Base-by-base conservation (phyloP, 306 rosid species). In the Benincasa hispida region DNA sequence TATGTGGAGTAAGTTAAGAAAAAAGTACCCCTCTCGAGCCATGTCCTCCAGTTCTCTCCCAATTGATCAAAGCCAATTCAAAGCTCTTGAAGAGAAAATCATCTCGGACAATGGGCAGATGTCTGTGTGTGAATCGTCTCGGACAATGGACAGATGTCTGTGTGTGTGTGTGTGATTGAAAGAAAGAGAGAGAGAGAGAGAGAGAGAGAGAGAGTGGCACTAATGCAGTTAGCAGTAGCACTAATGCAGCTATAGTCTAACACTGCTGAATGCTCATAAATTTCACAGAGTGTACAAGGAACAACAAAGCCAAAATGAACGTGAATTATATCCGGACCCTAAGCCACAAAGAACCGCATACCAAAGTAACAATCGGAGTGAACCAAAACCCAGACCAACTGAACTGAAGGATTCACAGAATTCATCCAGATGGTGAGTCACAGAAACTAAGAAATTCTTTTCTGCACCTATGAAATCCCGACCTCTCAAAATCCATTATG, bases 401-500 rank as follows among this genome's bases (percentile, higher is more conserved):
- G 67, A 75, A 73, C 56, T 34, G 66, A 75, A 56, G 50, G 63
- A 61, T 56, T 34, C 50, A 61, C 68, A 45, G 10, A 79, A 57
- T 51, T 67, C 47, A 82, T 82, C 82, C 82, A 73, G 74, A 80
- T 61, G 82, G 79, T 85, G 79, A 81, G 61, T 78, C 85, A 81
- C 81, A 86, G 72, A 79, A 81, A 78, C 72, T 84, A 79, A 79
- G 79, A 88, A 75, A 79, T 81, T 78, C 82, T 77, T 58, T 79
- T 78, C 81, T 81, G 69, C 80, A 48, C 76, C 81, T 76, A 76
- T 77, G 62, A 82, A 87, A 78, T 85, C 83, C 84, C 47, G 78
- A 76, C 79, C 79, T 84, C 83, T 80, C 68, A 55, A 68, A 88
- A 84, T 78, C 83, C 96, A 91, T 85, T 76, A 83, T 80, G 81